Conservation (phyloP, 768 basidiomycete genomes). For the Russula emetica region DNA sequence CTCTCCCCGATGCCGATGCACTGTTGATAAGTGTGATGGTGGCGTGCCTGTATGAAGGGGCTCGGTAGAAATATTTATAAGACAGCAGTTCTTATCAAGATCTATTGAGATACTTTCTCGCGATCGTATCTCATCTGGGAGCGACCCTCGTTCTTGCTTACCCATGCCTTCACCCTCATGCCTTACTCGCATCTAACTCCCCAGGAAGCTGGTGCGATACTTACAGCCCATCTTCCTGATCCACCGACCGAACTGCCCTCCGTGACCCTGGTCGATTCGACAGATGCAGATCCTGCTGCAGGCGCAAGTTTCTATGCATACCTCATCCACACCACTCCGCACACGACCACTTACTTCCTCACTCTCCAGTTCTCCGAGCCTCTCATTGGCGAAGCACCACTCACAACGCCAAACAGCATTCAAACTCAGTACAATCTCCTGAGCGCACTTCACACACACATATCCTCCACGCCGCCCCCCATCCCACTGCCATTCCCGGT, state of each 20-base stretch:
- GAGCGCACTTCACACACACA: conserved; percentile 33
- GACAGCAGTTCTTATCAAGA: conserved; percentile 3
- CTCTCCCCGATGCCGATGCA: no score
- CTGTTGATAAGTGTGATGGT: no score
- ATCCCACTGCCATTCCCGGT: conserved; percentile 32
- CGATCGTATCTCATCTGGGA: not conserved
- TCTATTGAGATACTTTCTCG: not conserved
- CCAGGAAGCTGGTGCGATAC: conserved; percentile 11
- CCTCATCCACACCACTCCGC: not conserved
- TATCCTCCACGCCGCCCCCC: conserved; percentile 45
- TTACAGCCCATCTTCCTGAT: conserved; percentile 15
- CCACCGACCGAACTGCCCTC: conserved; percentile 10
- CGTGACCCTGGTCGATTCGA: conserved; percentile 10
- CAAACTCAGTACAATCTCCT: conserved; percentile 30
- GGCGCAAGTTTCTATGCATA: conserved; percentile 7
- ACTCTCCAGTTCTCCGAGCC: conserved; percentile 19
- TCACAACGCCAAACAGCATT: conserved; percentile 31
- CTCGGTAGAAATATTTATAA: not conserved
- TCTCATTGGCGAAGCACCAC: not conserved
- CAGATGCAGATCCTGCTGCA: conserved; percentile 16
- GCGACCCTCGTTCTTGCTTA: not conserved
- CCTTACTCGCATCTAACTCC: conserved; percentile 11
- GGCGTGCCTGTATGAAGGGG: not conserved
- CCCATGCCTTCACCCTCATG: conserved; percentile 5
- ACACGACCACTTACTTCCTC: conserved; percentile 8